These are phyloP conservation scores for Allium cepa DNA, from an alignment of 106 monocot genomes.

Conservation along the genomic window DNA sequence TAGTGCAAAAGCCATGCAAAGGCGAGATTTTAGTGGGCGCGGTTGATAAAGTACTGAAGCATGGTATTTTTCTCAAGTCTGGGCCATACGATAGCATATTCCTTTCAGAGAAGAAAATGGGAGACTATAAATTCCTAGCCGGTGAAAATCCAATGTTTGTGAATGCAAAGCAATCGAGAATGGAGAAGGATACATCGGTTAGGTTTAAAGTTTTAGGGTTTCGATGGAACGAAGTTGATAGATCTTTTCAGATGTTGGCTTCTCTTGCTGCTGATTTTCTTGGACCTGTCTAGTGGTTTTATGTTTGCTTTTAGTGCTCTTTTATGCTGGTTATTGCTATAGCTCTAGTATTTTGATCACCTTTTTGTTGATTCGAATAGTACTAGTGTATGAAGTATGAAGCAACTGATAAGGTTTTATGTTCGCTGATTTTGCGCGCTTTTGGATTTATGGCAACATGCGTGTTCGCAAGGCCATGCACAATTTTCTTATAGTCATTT, in stretches of 20 bases:
- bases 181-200: slow-evolving; percentile 34
- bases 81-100: slow-evolving; percentile 60
- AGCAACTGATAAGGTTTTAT: too few relatives aligned
- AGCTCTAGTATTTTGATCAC: too few relatives aligned
- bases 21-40: slow-evolving; percentile 62
- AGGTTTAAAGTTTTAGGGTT: slow-evolving; percentile 74
- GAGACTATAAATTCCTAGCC: slow-evolving; percentile 41
- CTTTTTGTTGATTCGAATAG: too few relatives aligned
- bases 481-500: too few relatives aligned
- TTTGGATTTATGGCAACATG: too few relatives aligned
- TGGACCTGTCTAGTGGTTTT: slow-evolving; percentile 32
- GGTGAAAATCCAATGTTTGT: slow-evolving; percentile 63
- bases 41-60: slow-evolving; percentile 53
- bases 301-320: neutral
- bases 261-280: slow-evolving; percentile 72
- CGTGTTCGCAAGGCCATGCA: too few relatives aligned
- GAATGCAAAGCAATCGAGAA: slow-evolving; percentile 39
- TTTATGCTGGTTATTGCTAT: too few relatives aligned
- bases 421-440: too few relatives aligned
- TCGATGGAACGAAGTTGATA: slow-evolving; percentile 65
- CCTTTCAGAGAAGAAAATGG: slow-evolving; percentile 49
- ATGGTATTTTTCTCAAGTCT: slow-evolving; percentile 58
- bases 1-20: slow-evolving; percentile 52
- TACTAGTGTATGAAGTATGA: too few relatives aligned
- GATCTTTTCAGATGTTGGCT: slow-evolving; percentile 59